Percentiles rank a stretch among this genome's conserved stretches.
Evolutionary conservation across 2,329 filamentous ascomycete genomes (phyloP).

Genomic region (Zymoseptoria tritici): DNA sequence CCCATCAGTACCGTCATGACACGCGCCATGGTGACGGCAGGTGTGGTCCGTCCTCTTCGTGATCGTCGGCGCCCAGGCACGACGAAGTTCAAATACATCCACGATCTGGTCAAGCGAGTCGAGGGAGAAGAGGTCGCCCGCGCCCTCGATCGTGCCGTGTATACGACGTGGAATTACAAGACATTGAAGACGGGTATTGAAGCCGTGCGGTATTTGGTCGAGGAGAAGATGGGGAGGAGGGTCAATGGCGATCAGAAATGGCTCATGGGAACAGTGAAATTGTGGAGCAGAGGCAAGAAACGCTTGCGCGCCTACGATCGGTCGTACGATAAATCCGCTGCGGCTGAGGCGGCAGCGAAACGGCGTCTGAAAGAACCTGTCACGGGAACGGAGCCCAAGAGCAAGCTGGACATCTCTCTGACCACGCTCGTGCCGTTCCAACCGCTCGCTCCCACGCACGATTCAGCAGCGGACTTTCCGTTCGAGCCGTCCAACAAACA

Average conservation of each 20-base stretch:
- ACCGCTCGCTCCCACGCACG: not conserved
- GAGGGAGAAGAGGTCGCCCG: slow-evolving; percentile 39
- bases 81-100: slow-evolving; percentile 36
- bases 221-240: not conserved
- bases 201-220: not conserved
- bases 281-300: not conserved
- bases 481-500: not conserved
- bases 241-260: not conserved
- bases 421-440: not conserved
- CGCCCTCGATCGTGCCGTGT: slow-evolving; percentile 25
- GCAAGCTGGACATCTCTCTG: not conserved
- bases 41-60: slow-evolving; percentile 38
- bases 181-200: not conserved
- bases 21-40: slow-evolving; percentile 45
- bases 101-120: slow-evolving; percentile 35
- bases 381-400: not conserved
- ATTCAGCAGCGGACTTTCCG: not conserved
- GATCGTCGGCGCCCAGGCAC: slow-evolving; percentile 29
- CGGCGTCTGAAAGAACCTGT: not conserved
- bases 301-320: not conserved
- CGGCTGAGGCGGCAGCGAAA: not conserved
- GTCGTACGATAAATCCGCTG: not conserved
- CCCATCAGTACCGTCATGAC: slow-evolving; percentile 38
- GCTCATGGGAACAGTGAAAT: not conserved
- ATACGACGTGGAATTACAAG: slow-evolving; percentile 7